These are phyloP conservation scores for Zygosaccharomyces bailii DNA, from an alignment of 805 yeast species.

Conservation along the genomic window DNA sequence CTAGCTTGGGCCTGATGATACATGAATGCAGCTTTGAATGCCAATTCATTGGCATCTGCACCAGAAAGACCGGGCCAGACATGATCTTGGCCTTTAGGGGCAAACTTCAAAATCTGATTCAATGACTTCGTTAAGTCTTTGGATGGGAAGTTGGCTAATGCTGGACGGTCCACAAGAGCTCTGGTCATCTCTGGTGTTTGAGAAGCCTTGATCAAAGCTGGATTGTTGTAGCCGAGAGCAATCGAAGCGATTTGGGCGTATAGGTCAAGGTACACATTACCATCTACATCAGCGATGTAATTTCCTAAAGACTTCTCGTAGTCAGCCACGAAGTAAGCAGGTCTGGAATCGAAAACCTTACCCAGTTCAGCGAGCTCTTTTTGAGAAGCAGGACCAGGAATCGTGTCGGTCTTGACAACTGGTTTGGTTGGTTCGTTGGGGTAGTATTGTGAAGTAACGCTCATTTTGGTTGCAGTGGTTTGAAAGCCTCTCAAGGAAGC, in stretches of 20 bases:
- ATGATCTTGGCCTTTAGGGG: constrained; percentile 57
- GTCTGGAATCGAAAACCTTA: constrained; percentile 56
- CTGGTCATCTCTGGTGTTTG: constrained; percentile 57
- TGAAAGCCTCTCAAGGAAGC: not conserved
- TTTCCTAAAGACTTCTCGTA: constrained; percentile 62
- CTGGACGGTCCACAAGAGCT: constrained; percentile 67
- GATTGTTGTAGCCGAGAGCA: constrained; percentile 69
- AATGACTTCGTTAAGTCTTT: constrained; percentile 50
- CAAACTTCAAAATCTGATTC: constrained; percentile 51
- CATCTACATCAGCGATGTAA: constrained; percentile 64
- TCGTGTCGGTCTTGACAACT: constrained; percentile 47
- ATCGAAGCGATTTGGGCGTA: constrained; percentile 73
- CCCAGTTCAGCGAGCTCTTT: constrained; percentile 51
- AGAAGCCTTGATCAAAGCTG: constrained; percentile 56
- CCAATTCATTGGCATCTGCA: constrained; percentile 68
- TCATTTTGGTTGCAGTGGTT: constrained; percentile 19
- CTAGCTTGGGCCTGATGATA: constrained; percentile 55
- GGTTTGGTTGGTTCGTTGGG: constrained; percentile 82
- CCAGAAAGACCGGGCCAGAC: constrained; percentile 68
- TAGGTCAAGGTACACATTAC: constrained; percentile 56
- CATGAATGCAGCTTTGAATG: constrained; percentile 69
- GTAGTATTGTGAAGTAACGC: constrained; percentile 56
- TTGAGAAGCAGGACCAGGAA: constrained; percentile 76
- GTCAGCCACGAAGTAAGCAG: constrained; percentile 62
- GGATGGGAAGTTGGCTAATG: constrained; percentile 61